Evolutionary conservation across 129 eudicot genomes (phyloP), one percentile per base, ranked within the genome.

Genomic region (Sambucus nigra): DNA sequence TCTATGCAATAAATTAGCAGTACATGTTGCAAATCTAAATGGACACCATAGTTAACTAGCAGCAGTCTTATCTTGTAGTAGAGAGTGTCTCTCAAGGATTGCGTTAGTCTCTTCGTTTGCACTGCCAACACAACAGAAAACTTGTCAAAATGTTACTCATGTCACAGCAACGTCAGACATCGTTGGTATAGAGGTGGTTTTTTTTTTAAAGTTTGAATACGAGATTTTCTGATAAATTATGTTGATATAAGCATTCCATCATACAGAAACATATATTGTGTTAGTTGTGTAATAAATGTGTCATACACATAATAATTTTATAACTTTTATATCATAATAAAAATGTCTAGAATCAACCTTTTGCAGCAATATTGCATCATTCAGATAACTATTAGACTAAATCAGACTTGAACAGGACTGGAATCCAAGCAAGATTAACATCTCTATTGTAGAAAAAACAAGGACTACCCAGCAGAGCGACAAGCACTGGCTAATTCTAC

Each of bases 41-140:
- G 35, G 53, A 39, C 14, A 8, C 47, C 53, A n/a, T n/a, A n/a
- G n/a, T 45, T 25, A 54, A 64, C 51, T 71, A 29, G 59, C 46
- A 42, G 47, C 62, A 52, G 62, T 29, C 45, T 19, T 60, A 35
- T 39, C 80, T 68, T 80, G 83, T 5, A 47, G 45, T 9, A 88
- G 75, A 58, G 73, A 69, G 68, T 81, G 63, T 61, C 69, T 73
- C 73, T 78, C 73, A 29, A 88, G 74, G 52, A 84, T 80, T 18
- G 69, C 73, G 32, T 78, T 29, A 0, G 97, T 88, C 66, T 78
- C 93, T 47, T 80, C 88, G 66, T 60, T 55, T 32, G 97, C 97
- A 69, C 97, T 88, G 79, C 64, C 59, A 69, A 63, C 8, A 64
- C 25, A 13, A 61, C 8, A 33, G 15, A 29, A 41, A 46, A 27